Evolutionary conservation across 2,329 filamentous ascomycete genomes (phyloP).

Genomic region (Calonectria henricotiae): DNA sequence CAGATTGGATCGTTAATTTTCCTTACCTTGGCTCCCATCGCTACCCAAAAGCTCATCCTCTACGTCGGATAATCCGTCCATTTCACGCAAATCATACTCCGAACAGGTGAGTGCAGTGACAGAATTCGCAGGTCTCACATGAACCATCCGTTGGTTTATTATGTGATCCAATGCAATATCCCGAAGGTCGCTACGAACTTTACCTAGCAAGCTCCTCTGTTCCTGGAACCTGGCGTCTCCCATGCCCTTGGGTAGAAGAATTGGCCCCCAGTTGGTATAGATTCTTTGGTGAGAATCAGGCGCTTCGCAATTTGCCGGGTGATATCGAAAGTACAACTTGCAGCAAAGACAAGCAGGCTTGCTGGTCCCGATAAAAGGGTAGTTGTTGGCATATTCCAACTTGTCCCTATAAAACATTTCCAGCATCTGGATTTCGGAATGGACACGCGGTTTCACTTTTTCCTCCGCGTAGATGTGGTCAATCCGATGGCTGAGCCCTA

Average conservation of each 20-base stretch:
- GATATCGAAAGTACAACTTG: conserved; percentile 62
- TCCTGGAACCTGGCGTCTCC: conserved; percentile 35
- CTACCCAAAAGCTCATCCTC: not conserved
- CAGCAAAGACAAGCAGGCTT: conserved; percentile 70
- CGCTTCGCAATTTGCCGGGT: conserved; percentile 56
- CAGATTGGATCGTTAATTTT: not conserved
- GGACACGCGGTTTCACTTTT: conserved; percentile 54
- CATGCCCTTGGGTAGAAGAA: conserved; percentile 32
- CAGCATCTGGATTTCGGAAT: conserved; percentile 64
- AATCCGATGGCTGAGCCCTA: conserved; percentile 30
- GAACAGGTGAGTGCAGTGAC: conserved; percentile 40
- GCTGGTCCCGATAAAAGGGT: conserved; percentile 67
- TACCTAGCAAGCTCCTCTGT: conserved; percentile 35
- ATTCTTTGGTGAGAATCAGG: conserved; percentile 60
- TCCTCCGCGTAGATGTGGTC: conserved; percentile 32
- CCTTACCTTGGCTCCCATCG: conserved; percentile 2
- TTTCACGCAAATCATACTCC: not conserved
- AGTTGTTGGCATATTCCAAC: conserved; percentile 58
- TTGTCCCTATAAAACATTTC: conserved; percentile 51
- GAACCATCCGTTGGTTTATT: not conserved
- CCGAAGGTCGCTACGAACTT: conserved; percentile 37
- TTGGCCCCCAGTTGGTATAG: conserved; percentile 61
- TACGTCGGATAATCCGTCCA: conserved; percentile 21
- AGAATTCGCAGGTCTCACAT: conserved; percentile 37
- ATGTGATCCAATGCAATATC: not conserved